These are phyloP conservation scores for Mrakia hoshinonis DNA, from an alignment of 768 basidiomycete genomes.

Conservation along the genomic window DNA sequence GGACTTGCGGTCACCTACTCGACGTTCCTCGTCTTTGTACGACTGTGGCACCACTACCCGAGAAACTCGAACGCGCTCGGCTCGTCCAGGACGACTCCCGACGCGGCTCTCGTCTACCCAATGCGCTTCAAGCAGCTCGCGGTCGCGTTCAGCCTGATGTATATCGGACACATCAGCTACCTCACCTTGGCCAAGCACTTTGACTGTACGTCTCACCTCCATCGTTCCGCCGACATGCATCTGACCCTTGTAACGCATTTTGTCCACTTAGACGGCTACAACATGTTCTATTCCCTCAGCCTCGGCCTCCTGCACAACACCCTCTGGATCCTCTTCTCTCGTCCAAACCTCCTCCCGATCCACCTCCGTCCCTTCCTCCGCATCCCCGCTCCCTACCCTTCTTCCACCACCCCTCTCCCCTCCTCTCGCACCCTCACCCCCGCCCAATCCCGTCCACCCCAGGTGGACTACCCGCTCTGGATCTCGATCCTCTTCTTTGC, in stretches of 20 bases:
- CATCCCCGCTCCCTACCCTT: constrained; percentile 40
- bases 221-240: too few species aligned
- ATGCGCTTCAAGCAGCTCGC: constrained; percentile 31
- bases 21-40: constrained; percentile 66
- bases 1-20: constrained; percentile 72
- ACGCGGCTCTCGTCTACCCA: constrained; percentile 35
- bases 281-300: constrained; percentile 71
- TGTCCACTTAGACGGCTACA: constrained; percentile 63
- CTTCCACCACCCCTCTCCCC: constrained; percentile 30
- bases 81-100: constrained; percentile 8
- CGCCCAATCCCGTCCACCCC: constrained; percentile 23
- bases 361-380: constrained; percentile 47
- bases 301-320: constrained; percentile 70
- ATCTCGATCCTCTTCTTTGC: constrained; percentile 61
- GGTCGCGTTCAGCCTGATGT: constrained; percentile 43
- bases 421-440: not conserved
- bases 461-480: constrained; percentile 30
- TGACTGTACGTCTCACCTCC: constrained; percentile 19
- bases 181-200: not conserved
- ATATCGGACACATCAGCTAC: constrained; percentile 37
- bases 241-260: not conserved
- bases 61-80: constrained; percentile 34
- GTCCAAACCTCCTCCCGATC: constrained; percentile 45
- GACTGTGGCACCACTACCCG: constrained; percentile 64
- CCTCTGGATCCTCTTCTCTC: constrained; percentile 60